These are phyloP conservation scores for Eutrema japonicum DNA, from an alignment of 345 rosid genomes.

Conservation along the genomic window DNA sequence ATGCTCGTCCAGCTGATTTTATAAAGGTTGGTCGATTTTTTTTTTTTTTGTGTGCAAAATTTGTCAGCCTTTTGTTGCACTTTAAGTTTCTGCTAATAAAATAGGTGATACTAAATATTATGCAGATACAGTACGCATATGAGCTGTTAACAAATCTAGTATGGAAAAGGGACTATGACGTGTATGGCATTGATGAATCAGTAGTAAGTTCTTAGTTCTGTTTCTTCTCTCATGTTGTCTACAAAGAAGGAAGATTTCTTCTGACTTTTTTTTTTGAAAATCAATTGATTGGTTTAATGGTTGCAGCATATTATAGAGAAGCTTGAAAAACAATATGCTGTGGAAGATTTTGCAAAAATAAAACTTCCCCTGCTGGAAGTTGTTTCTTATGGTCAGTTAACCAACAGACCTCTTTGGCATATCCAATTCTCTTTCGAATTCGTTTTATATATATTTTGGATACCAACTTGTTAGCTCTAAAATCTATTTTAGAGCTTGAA, in stretches of 20 bases:
- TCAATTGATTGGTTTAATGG: constrained; percentile 35
- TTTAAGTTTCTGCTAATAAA: background rate
- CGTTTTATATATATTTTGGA: background rate
- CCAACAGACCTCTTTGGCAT: constrained; percentile 8
- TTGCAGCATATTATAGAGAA: constrained; percentile 63
- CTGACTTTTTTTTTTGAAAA: background rate
- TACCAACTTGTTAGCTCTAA: constrained; percentile 25
- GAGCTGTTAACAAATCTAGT: constrained; percentile 71
- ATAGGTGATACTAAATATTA: constrained; percentile 7
- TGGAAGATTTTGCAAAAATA: constrained; percentile 51
- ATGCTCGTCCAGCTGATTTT: constrained; percentile 54
- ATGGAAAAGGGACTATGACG: constrained; percentile 87
- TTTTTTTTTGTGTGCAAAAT: constrained; percentile 1
- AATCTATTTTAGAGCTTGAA: constrained; percentile 47
- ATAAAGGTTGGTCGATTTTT: constrained; percentile 58
- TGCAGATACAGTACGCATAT: constrained; percentile 81
- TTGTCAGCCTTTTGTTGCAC: background rate
- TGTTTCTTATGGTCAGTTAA: constrained; percentile 65
- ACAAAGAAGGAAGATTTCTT: constrained; percentile 12
- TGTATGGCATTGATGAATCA: constrained; percentile 78
- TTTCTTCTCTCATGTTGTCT: constrained; percentile 1
- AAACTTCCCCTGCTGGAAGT: constrained; percentile 64
- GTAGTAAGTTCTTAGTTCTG: constrained; percentile 55
- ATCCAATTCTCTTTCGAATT: background rate
- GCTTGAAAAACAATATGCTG: constrained; percentile 51